Evolutionary conservation across 73 alveolate genomes (phyloP).

Genomic region (Effrenium voratum): DNA sequence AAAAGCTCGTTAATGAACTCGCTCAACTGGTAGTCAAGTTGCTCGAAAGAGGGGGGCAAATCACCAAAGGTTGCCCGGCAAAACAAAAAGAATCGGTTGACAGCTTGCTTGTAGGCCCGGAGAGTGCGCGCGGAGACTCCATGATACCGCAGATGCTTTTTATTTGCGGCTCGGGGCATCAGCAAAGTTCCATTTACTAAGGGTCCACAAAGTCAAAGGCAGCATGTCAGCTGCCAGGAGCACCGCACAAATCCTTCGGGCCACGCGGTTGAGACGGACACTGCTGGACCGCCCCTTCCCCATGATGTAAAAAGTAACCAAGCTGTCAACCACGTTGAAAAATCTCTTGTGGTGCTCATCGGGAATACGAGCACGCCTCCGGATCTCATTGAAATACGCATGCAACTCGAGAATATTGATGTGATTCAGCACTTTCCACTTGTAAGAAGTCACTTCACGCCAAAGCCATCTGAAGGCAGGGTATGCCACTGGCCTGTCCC

Average conservation of each 20-base stretch:
- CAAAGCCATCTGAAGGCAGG: conserved; percentile 46
- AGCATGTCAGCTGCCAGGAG: not conserved
- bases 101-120: not conserved
- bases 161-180: not conserved
- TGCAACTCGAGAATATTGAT: not conserved
- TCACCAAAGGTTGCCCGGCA: too few relatives aligned
- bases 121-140: not conserved
- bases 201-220: not conserved
- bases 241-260: not conserved
- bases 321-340: not conserved
- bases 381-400: not conserved
- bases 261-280: not conserved
- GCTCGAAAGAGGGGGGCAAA: not conserved
- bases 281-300: not conserved
- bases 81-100: not conserved
- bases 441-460: not conserved
- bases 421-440: not conserved
- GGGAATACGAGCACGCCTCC: not conserved
- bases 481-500: not conserved
- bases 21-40: not conserved
- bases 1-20: not conserved
- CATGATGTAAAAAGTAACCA: not conserved
- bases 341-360: not conserved
- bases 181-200: not conserved
- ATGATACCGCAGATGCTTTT: not conserved